These are phyloP conservation scores for Tulasnella sp. DNA, from an alignment of 768 basidiomycete genomes.

Conservation along the genomic window DNA sequence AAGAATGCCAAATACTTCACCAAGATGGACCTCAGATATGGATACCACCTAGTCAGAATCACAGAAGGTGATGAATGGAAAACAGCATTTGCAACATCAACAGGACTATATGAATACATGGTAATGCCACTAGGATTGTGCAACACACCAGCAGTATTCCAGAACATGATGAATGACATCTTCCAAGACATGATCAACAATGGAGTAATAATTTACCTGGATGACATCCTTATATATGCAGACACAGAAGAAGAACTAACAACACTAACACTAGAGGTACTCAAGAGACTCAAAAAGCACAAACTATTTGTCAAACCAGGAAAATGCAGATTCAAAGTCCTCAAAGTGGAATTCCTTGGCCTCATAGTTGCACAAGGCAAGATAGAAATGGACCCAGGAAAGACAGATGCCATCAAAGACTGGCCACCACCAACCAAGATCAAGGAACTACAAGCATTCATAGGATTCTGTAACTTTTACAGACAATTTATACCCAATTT, in stretches of 20 bases:
- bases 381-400: conserved; percentile 21
- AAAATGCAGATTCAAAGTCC: conserved; percentile 18
- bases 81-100: conserved; percentile 23
- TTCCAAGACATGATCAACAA: conserved; percentile 22
- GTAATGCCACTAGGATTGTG: conserved; percentile 26
- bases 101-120: conserved; percentile 22
- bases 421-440: conserved; percentile 23
- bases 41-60: conserved; percentile 24
- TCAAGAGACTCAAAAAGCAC: conserved; percentile 8
- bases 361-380: conserved; percentile 14
- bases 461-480: conserved; percentile 25
- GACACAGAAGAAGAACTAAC: conserved; percentile 10
- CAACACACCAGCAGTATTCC: conserved; percentile 24
- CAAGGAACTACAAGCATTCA: conserved; percentile 22
- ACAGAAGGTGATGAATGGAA: conserved; percentile 22
- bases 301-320: conserved; percentile 13
- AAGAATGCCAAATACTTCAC: conserved; percentile 18
- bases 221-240: conserved; percentile 23
- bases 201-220: conserved; percentile 23
- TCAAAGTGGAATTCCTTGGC: conserved; percentile 17
- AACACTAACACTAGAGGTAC: conserved; percentile 14
- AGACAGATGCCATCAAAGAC: conserved; percentile 20
- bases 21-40: conserved; percentile 22
- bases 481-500: conserved; percentile 21
- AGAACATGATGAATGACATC: conserved; percentile 20